Percentiles rank a stretch among this genome's conserved stretches.
phyloP scores from a whole-genome alignment of 768 basidiomycete species.

The Lactifluus subvellereus region DNA sequence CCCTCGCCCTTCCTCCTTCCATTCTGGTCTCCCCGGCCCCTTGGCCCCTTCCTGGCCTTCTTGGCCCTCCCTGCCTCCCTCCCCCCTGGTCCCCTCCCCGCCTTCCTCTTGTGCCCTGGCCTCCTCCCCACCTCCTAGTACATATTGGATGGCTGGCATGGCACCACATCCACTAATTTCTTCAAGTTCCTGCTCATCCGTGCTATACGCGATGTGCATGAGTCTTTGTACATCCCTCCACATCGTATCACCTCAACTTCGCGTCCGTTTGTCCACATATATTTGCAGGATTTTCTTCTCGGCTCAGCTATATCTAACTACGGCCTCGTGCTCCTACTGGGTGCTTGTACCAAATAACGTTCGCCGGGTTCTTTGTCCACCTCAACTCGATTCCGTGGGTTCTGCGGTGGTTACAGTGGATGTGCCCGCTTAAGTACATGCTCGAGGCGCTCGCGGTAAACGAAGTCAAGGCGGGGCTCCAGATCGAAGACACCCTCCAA shows the following conservation, averaged over 20 bases:
- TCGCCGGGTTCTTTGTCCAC: constrained; percentile 91
- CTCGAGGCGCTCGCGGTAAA: constrained; percentile 89
- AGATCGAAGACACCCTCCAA: constrained; percentile 71
- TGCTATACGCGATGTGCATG: constrained; percentile 81
- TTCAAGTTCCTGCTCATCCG: constrained; percentile 93
- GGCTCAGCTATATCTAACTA: constrained; percentile 82
- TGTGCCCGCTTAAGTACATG: constrained; percentile 76
- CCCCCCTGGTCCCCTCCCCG: too few species aligned
- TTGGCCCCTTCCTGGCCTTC: too few species aligned
- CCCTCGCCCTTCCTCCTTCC: too few species aligned
- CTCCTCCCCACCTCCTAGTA: too few species aligned
- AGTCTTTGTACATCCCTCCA: constrained; percentile 50
- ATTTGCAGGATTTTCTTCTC: constrained; percentile 82
- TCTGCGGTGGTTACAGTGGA: constrained; percentile 89
- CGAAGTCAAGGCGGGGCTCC: constrained; percentile 83
- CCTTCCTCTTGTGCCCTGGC: too few species aligned
- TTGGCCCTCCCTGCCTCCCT: too few species aligned
- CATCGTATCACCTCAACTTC: neutral
- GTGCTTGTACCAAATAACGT: constrained; percentile 79
- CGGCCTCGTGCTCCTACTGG: constrained; percentile 85
- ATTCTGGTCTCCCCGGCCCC: too few species aligned
- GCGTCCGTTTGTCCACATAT: neutral
- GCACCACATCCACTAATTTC: constrained; percentile 66
- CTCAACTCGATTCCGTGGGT: constrained; percentile 80
- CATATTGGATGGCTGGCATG: constrained; percentile 94